Evolutionary conservation across 2,329 filamentous ascomycete species (phyloP), one percentile per base, ranked within the genome.

Genomic region (Pseudogymnoascus verrucosus): DNA sequence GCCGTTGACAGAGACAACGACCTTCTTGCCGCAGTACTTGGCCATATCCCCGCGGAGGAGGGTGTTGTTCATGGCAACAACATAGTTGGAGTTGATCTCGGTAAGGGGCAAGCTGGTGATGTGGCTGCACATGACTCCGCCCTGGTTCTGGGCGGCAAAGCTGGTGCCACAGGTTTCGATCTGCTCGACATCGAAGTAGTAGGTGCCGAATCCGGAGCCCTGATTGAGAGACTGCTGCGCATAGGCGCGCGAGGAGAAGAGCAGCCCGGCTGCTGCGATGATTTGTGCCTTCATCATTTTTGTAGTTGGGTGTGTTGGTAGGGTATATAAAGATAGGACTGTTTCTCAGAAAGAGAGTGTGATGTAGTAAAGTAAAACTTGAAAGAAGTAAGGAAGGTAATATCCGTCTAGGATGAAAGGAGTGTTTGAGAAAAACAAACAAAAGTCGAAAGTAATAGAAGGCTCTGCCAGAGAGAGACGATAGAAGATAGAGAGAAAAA

Each of bases 61-160:
- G 47, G 47, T 57, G 47, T 57, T 57, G 47, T 57, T 57, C 47
- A 57, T 57, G 47, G 47, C 47, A 12, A 57, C 47, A 31, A 57
- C 47, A 12, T 57, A 57, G 47, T 57, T 57, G 10, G 47, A 19
- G 26, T 57, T 19, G n/a, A 57, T 57, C 10, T 57, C 47, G n/a
- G 47, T 57, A 34, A 57, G 47, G 26, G 47, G 47, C 47, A 57
- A 31, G 26, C 12, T 31, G 26, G n/a, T 2, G 26, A 57, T 57
- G 11, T 57, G 47, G 47, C 47, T 57, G 26, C 47, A 57, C 47
- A 57, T 57, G n/a, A 57, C 47, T 31, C 23, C 26, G 23, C 47
- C 47, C n/a, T 31, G 26, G 47, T 57, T 57, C 26, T 57, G 47
- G 26, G 26, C 26, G 8, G 47, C n/a, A 34, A 57, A 57, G 26